Base-by-base conservation (phyloP, 2,329 filamentous ascomycete species). In the Xylariaceae sp. region DNA sequence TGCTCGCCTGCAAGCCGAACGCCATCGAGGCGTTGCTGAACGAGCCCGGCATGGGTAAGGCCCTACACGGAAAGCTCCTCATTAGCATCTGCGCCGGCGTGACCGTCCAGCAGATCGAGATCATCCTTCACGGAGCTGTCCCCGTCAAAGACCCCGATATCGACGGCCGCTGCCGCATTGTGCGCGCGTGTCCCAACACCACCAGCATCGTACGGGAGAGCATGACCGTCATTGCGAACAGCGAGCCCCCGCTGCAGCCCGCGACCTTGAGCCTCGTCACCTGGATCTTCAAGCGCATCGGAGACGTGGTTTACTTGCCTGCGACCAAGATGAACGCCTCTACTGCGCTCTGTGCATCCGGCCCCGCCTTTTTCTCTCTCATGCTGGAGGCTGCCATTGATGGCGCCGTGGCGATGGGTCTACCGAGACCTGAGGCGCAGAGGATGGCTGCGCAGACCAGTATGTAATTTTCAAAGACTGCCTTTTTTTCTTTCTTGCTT, bases 181-280 rank as follows among this genome's bases (percentile, higher is more conserved):
- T 95, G 3, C 80, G 89, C 34, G 89, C 87, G 52, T 90, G 95
- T 82, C 89, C 89, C 63, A 95, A 95, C 74, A 91, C 88, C 0
- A 89, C 89, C 8, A 85, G 85, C 30, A 79, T 88, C 47, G 86
- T 95, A 55, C 76, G 88, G 46, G 86, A 95, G 71, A 85, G 82
- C 62, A 94, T 94, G 88, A 92, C 86, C 3, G 84, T 94, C 51
- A 86, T 95, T 62, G 84, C 83, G 47, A 83, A 79, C 45, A 76
- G 79, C 5, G 76, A 74, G 6, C 81, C 84, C 6, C 78, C 84
- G 2, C 74, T 89, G 11, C 74, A 79, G 4, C 67, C 76, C 1
- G 71, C 75, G 19, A 77, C 78, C 32, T 74, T 80, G 45, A 71
- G 66, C 56, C 77, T 91, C 8, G 80, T 90, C 19, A 84, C 80